A percentile compares a stretch with the other conserved stretches of the same genome.
Evolutionary conservation across 106 monocot genomes (phyloP).

Genomic region (Dendrobium nobile): DNA sequence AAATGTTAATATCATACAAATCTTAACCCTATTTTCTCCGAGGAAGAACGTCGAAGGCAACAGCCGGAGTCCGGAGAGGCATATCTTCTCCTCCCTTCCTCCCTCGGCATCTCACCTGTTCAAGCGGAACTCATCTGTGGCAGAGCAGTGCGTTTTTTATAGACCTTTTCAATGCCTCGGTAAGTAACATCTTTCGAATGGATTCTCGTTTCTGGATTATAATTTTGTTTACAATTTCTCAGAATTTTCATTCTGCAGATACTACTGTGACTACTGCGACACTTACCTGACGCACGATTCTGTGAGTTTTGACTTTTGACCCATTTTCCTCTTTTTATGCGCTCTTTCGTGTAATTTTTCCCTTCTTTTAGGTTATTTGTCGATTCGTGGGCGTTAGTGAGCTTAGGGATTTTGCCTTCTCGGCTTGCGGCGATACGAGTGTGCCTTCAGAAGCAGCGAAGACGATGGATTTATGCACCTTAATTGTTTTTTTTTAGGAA

Average conservation of each 20-base stretch:
- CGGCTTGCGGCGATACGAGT: neutral
- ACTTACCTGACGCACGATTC: conserved; percentile 92
- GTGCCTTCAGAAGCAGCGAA: neutral
- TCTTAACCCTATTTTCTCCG: neutral
- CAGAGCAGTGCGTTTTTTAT: neutral
- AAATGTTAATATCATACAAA: no score
- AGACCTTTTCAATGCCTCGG: neutral
- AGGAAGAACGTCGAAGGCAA: neutral
- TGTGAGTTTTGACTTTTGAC: conserved; percentile 13
- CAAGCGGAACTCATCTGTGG: neutral
- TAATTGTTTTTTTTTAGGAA: neutral
- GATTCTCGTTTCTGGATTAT: neutral
- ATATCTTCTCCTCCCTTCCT: neutral
- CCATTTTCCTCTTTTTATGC: neutral
- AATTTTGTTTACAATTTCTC: neutral
- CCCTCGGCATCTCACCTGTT: neutral
- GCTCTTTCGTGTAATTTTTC: neutral
- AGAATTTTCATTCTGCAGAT: conserved; percentile 27
- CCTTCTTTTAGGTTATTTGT: neutral
- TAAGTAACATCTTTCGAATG: neutral
- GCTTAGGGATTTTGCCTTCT: neutral
- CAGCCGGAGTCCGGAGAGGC: neutral
- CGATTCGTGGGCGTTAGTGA: neutral
- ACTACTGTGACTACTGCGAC: conserved; percentile 93
- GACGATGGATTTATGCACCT: neutral